Conservation (phyloP, 176 grass and related monocot genomes). For the Triticum monococcum region DNA sequence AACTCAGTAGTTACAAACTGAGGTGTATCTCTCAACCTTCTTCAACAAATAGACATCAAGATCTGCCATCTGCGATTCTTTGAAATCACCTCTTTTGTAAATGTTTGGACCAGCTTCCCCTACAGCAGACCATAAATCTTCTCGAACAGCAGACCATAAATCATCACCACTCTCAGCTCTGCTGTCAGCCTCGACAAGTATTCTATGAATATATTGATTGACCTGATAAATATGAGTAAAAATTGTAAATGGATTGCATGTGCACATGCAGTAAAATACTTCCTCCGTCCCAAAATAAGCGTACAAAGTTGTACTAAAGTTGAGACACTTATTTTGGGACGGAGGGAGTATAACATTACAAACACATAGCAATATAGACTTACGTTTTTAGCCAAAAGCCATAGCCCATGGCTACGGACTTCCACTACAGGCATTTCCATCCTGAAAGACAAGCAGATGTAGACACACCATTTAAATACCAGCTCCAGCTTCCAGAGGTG, state of each 20-base stretch:
- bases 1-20: conserved; percentile 24
- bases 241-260: not conserved
- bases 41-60: conserved; percentile 87
- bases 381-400: conserved; percentile 98
- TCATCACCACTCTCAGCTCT: conserved; percentile 39
- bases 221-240: conserved; percentile 53
- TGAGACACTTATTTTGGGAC: too few relatives aligned
- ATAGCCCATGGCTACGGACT: conserved; percentile 74
- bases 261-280: not conserved
- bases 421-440: conserved; percentile 98
- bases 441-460: conserved; percentile 44
- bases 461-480: conserved; percentile 17
- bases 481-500: conserved; percentile 7
- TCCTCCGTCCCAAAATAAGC: too few relatives aligned
- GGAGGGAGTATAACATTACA: not conserved
- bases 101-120: conserved; percentile 62
- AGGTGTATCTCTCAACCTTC: conserved; percentile 53
- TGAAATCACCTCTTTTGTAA: conserved; percentile 73
- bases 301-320: too few relatives aligned
- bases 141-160: conserved; percentile 67
- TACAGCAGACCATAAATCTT: conserved; percentile 71
- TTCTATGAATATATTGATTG: conserved; percentile 81
- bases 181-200: conserved; percentile 84
- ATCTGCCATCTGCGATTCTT: conserved; percentile 54
- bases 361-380: conserved; percentile 18